Evolutionary conservation across 2,329 filamentous ascomycete species (phyloP).

Genomic region (Atkinsonella texensis): DNA sequence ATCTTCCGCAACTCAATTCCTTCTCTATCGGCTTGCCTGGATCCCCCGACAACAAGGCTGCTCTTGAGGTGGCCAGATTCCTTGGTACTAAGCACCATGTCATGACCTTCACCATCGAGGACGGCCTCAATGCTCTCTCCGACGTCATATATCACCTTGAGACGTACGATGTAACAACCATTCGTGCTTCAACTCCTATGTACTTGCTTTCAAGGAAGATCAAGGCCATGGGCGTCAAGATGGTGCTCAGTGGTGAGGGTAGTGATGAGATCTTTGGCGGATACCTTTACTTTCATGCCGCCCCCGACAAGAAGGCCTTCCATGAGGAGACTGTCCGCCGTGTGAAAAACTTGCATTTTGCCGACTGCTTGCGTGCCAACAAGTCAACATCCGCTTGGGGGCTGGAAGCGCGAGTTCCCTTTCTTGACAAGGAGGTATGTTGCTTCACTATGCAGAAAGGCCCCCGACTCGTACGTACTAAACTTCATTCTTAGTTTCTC

Average conservation of each 20-base stretch:
- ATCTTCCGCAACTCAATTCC: conserved; percentile 90
- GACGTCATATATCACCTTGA: conserved; percentile 98
- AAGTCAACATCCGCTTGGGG: conserved; percentile 98
- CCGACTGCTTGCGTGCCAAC: conserved; percentile 97
- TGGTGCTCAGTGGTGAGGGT: conserved; percentile 95
- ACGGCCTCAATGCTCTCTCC: conserved; percentile 89
- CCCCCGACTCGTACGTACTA: not conserved
- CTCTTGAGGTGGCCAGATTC: conserved; percentile 88
- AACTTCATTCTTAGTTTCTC: conserved; percentile 51
- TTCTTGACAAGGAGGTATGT: conserved; percentile 78
- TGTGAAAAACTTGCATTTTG: conserved; percentile 90
- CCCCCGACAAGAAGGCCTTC: conserved; percentile 83
- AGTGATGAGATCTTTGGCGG: conserved; percentile 98
- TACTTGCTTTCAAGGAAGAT: conserved; percentile 96
- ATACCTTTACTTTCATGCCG: conserved; percentile 96
- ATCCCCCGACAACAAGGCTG: conserved; percentile 85
- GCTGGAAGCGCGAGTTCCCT: conserved; percentile 92
- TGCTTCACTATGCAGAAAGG: no score
- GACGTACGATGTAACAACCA: conserved; percentile 96
- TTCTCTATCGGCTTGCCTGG: conserved; percentile 96
- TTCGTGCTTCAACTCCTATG: conserved; percentile 97
- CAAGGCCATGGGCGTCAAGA: conserved; percentile 99
- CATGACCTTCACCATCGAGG: conserved; percentile 96
- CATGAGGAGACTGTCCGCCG: conserved; percentile 89
- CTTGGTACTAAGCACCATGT: conserved; percentile 96